These are phyloP conservation scores for Agrostemma githago DNA, from an alignment of 148 eudicot species.

Conservation along the genomic window DNA sequence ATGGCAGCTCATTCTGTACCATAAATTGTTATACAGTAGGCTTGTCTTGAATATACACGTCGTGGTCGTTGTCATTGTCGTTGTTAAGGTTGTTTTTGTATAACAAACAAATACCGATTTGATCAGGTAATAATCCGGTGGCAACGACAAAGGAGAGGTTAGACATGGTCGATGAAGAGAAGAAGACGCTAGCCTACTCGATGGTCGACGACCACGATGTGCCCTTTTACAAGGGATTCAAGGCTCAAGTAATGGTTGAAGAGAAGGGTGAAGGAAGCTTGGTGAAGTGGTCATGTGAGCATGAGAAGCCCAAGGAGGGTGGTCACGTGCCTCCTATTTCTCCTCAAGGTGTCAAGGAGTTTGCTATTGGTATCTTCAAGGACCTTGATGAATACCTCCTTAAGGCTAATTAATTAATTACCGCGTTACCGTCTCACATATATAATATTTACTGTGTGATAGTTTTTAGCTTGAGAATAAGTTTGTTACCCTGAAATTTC, in stretches of 20 bases:
- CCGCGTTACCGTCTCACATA: too few species aligned
- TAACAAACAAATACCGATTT: too few species aligned
- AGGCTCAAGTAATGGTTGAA: constrained; percentile 45
- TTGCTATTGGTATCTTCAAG: constrained; percentile 28
- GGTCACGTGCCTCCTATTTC: constrained; percentile 48
- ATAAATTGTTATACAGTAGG: too few species aligned
- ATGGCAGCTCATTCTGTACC: too few species aligned
- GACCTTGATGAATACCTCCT: constrained; percentile 68
- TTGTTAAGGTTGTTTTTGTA: too few species aligned
- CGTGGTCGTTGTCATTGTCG: too few species aligned
- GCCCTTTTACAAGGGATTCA: constrained; percentile 57
- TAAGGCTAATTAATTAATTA: constrained; percentile 29
- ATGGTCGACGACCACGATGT: constrained; percentile 60
- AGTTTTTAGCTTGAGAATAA: too few species aligned
- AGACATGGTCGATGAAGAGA: constrained; percentile 61
- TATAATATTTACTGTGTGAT: too few species aligned
- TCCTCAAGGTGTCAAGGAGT: constrained; percentile 32
- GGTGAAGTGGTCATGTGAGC: constrained; percentile 69
- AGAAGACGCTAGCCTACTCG: constrained; percentile 41
- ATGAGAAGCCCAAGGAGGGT: constrained; percentile 54
- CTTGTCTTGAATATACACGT: too few species aligned
- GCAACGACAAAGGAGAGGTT: constrained; percentile 56
- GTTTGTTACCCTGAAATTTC: too few species aligned
- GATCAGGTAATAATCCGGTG: constrained; percentile 21
- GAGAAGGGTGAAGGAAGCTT: constrained; percentile 57